phyloP scores from a whole-genome alignment of 208 protist species.

The Angomonas ambiguus region DNA sequence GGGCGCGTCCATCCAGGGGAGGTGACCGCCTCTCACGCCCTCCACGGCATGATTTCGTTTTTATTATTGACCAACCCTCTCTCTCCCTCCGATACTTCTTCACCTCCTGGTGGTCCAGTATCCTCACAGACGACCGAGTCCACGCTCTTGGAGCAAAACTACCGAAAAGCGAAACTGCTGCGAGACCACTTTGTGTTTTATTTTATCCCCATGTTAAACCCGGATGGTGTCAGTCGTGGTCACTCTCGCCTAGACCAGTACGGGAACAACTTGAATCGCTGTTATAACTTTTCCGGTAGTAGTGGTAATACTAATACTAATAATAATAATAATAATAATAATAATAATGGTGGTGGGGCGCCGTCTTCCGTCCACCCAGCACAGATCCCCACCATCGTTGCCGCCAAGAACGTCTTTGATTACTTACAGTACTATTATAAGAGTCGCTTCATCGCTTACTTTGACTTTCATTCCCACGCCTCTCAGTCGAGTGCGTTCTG shows the following conservation, averaged over 20 bases:
- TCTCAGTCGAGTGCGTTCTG: constrained; percentile 88
- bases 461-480: constrained; percentile 94
- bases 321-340: background rate
- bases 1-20: constrained; percentile 93
- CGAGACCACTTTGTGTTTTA: constrained; percentile 92
- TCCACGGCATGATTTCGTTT: constrained; percentile 90
- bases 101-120: background rate
- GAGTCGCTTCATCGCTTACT: constrained; percentile 80
- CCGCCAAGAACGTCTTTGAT: constrained; percentile 76
- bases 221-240: constrained; percentile 91
- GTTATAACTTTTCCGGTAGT: constrained; percentile 52
- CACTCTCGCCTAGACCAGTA: constrained; percentile 88
- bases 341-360: too few relatives aligned
- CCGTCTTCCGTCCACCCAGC: constrained; percentile 11
- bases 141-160: background rate
- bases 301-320: background rate
- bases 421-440: constrained; percentile 54
- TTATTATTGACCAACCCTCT: constrained; percentile 16
- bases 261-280: constrained; percentile 93
- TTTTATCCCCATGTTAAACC: constrained; percentile 93
- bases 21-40: constrained; percentile 83
- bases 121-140: background rate
- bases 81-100: background rate
- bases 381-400: constrained; percentile 77
- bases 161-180: constrained; percentile 20